Evolutionary conservation across 2,329 filamentous ascomycete species (phyloP), one percentile per base, ranked within the genome.

Genomic region (Nigrospora oryzae): DNA sequence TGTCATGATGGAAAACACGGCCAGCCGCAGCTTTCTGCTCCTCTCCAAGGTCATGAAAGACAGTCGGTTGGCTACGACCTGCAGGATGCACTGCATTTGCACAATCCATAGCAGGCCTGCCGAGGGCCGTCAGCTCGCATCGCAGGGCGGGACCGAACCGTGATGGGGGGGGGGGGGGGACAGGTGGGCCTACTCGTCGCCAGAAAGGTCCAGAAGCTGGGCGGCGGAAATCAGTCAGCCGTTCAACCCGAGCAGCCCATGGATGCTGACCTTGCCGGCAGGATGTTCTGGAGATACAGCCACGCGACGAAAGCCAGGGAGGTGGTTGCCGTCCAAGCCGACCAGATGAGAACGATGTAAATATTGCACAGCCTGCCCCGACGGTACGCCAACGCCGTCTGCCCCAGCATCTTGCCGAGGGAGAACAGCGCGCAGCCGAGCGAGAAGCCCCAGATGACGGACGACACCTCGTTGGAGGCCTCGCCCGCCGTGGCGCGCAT

Each of bases 31-130:
- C 16, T 41, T 36, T n/a, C 34, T 10, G 15, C 34, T 14, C 10
- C 15, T 36, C 34, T 36, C 2, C 4, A 36, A 7, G 2, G 36
- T 42, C 13, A 42, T 32, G 13, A 42, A 23, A 15, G 40, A 42
- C 4, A 42, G 16, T 33, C 40, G 32, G 34, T 42, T 42, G 17
- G 33, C 40, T 3, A 42, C 33, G 33, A 42, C 36, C 11, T 42
- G 40, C 17, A 42, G 33, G 40, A 42, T 36, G 33, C 32, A 35
- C 23, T 42, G 40, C 17, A 42, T 36, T 23, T 42, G 40, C 4
- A 42, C 11, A 33, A 36, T 23, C 40, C 40, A 42, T 17, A 42
- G 13, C 1, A 42, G 2, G 32, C 35, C 40, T 42, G 32, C 1
- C 12, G 7, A 11, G 11, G 3, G 6, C 36, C 15, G 14, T 16